Evolutionary conservation across 176 grass and related monocot genomes (phyloP), one percentile per base, ranked within the genome.

Genomic region (Musa troglodytarum): DNA sequence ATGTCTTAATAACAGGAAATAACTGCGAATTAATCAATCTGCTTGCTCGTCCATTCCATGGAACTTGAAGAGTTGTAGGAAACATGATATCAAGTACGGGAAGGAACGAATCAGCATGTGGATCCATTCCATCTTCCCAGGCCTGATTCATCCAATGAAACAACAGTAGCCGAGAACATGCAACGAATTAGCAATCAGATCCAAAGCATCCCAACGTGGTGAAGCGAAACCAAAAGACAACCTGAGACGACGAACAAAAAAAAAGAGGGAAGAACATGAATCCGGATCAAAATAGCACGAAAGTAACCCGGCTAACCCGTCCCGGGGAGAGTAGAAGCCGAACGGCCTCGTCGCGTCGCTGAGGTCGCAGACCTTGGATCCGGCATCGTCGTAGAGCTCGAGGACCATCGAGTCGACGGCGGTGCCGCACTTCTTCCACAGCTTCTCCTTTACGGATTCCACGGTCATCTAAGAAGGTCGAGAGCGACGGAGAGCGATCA

Each of bases 341-440:
- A 97, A 82, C 34, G 84, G 82, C 49, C 81, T 82, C n/a, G 70
- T 69, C 79, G 79, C 73, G 17, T 88, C 84, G 23, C 81, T 87
- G 67, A 98, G 83, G 53, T 91, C 88, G 57, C 68, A 79, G 78
- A 98, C 8, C 80, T 88, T 98, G 28, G 82, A 84, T 49, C 88
- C 90, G 56, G 88, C 65, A 49, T 93, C 90, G 71, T 98, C 94
- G 64, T 74, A 86, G 73, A 98, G 88, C 74, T 93, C 80, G 15
- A 98, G 90, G 56, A 77, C 80, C 90, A 98, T 98, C 59, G 76
- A 89, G 17, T 82, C 78, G 10, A 90, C 85, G 15, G 86, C 50
- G 2, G 90, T 98, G 17, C 90, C 90, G 22, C 83, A 92, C 74
- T 93, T 98, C 82, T 84, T 88, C 90, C 94, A 98, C 51, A 98